Evolutionary conservation across 768 basidiomycete genomes (phyloP), one percentile per base, ranked within the genome.

Genomic region (Phallus indusiatus): DNA sequence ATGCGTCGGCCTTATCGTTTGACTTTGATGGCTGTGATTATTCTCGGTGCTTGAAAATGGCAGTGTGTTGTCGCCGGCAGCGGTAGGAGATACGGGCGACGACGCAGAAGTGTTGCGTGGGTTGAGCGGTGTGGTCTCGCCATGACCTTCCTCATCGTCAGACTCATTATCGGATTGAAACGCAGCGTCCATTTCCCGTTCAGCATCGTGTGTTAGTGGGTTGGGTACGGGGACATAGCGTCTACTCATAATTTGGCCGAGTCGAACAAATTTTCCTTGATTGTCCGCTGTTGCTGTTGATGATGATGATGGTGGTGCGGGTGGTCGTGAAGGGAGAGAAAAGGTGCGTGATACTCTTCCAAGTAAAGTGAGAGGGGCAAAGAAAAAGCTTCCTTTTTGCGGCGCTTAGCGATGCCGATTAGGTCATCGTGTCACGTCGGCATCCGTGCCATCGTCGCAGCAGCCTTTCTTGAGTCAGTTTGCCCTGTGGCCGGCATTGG

Each of bases 81-180:
- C 51, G 60, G 71, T 35, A 10, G 55, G 62, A 7, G 63, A 28
- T 28, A 28, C 35, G 9, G 62, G 60, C 12, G 61, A 48, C 22
- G 47, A 47, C 5, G 20, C 11, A 11, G 60, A n/a, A 47, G 57
- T 37, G 51, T 61, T 67, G 50, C 60, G 58, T 36, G 79, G 60
- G 34, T 74, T 76, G 50, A 76, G 72, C 47, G 74, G 76, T 2
- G 75, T 73, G 24, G 74, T 66, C 69, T 81, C 81, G 28, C 77
- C 71, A 54, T 67, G 11, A n/a, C 65, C 64, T 56, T 75, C 69
- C 11, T 71, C 68, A 9, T 78, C 76, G 24, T 80, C 77, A 47
- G 82, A 81, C 59, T 84, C 82, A 61, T 79, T 77, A 57, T 90
- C 89, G 4, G 82, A 80, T 64, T 88, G 86, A 64, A 92, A 92